Conservation (phyloP, 1,284 basidiomycete species). For the Ustilago esculenta region DNA sequence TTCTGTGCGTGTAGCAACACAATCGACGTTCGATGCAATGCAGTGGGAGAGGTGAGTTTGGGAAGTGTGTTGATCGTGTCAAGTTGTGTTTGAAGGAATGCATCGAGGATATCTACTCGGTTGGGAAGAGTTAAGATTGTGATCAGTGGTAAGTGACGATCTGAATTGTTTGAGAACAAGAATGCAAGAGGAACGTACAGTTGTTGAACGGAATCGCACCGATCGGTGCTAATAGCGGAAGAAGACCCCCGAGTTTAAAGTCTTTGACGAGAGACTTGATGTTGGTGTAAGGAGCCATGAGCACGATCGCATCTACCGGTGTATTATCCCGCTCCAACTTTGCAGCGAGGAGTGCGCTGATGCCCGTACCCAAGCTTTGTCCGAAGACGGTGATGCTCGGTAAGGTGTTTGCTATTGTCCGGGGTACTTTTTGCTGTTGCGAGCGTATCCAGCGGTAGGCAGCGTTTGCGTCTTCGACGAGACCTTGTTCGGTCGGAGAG, state of each 20-base stretch:
- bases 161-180: no score
- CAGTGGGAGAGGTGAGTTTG: neutral
- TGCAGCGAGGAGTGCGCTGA: conserved; percentile 72
- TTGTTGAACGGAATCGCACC: conserved; percentile 77
- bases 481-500: conserved; percentile 77
- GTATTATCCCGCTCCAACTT: conserved; percentile 69
- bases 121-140: no score
- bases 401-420: neutral
- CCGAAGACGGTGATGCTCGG: conserved; percentile 78
- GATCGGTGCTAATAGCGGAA: conserved; percentile 78
- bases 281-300: conserved; percentile 81
- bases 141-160: no score
- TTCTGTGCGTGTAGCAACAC: conserved; percentile 82
- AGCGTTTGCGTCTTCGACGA: conserved; percentile 79
- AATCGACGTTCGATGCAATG: conserved; percentile 70
- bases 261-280: conserved; percentile 76
- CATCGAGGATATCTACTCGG: conserved; percentile 70
- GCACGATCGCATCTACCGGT: conserved; percentile 73
- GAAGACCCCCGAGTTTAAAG: conserved; percentile 72
- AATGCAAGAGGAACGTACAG: conserved; percentile 64
- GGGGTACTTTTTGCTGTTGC: neutral
- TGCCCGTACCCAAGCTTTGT: conserved; percentile 83
- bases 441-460: conserved; percentile 80
- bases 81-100: conserved; percentile 74
- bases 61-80: conserved; percentile 35